A percentile compares a stretch with the other conserved stretches of the same genome.
phyloP scores from a whole-genome alignment of 768 basidiomycete genomes.

The Tulasnella sp. region DNA sequence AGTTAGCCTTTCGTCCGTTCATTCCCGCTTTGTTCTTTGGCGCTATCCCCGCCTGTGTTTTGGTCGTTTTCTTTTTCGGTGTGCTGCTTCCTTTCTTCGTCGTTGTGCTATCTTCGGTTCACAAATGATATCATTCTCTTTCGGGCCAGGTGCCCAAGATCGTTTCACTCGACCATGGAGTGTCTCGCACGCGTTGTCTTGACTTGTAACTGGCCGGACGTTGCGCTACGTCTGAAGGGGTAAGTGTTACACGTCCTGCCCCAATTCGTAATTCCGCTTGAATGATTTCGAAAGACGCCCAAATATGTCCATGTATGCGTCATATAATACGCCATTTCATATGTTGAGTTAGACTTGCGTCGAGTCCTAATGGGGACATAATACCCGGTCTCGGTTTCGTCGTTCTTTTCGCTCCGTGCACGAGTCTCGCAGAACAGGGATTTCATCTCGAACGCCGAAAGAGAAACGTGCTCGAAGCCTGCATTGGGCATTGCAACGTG shows the following conservation, averaged over 20 bases:
- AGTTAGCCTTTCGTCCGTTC: not conserved
- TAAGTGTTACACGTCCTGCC: not conserved
- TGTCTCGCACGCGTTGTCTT: not conserved
- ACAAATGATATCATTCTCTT: not conserved
- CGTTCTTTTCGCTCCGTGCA: not conserved
- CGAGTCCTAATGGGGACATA: not conserved
- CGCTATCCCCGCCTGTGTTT: not conserved
- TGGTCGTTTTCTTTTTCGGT: not conserved
- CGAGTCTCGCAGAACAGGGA: not conserved
- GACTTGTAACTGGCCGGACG: not conserved
- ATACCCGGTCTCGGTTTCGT: not conserved
- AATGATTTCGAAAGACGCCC: not conserved
- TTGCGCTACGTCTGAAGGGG: not conserved
- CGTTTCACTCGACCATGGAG: not conserved
- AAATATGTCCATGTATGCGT: not conserved
- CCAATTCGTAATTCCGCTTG: not conserved
- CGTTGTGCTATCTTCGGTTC: not conserved
- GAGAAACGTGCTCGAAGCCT: not conserved
- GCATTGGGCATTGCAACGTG: not conserved
- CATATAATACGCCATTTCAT: not conserved
- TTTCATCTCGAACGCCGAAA: not conserved
- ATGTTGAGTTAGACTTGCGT: not conserved
- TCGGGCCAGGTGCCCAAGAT: not conserved
- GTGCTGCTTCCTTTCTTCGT: not conserved
- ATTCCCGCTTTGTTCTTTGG: not conserved